Conservation (phyloP, 805 yeast species). For the Sporopachydermia lactativora region DNA sequence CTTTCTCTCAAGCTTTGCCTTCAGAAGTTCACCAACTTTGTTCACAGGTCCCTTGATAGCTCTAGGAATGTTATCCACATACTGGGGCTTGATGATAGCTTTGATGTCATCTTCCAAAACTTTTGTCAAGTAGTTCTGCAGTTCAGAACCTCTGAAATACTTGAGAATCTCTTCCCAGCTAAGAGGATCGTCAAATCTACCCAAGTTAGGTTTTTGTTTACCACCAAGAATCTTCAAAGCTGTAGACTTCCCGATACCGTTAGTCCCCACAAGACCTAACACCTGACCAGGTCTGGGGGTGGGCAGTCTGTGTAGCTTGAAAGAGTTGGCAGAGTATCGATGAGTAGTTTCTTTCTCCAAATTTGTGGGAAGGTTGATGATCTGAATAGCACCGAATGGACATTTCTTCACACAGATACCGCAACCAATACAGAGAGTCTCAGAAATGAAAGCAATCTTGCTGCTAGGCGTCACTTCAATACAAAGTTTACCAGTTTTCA, state of each 20-base stretch:
- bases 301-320: conserved; percentile 93
- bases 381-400: conserved; percentile 94
- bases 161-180: conserved; percentile 90
- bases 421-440: conserved; percentile 91
- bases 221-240: conserved; percentile 95
- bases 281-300: conserved; percentile 99
- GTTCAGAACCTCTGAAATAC: conserved; percentile 91
- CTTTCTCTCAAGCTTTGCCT: conserved; percentile 61
- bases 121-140: conserved; percentile 91
- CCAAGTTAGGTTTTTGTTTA: conserved; percentile 93
- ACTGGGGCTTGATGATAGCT: conserved; percentile 98
- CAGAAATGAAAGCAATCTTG: conserved; percentile 91
- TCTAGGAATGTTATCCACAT: conserved; percentile 94
- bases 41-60: conserved; percentile 85
- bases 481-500: conserved; percentile 93
- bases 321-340: conserved; percentile 94
- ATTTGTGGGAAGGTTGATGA: conserved; percentile 93
- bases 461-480: conserved; percentile 87
- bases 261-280: conserved; percentile 92
- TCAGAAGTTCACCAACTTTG: conserved; percentile 74
- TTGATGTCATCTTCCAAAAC: conserved; percentile 86
- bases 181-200: conserved; percentile 90
- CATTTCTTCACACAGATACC: conserved; percentile 99
- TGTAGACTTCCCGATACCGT: conserved; percentile 98
- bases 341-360: conserved; percentile 88